Evolutionary conservation across 2,329 filamentous ascomycete genomes (phyloP), one percentile per base, ranked within the genome.

Genomic region (Elsinoe perseae): DNA sequence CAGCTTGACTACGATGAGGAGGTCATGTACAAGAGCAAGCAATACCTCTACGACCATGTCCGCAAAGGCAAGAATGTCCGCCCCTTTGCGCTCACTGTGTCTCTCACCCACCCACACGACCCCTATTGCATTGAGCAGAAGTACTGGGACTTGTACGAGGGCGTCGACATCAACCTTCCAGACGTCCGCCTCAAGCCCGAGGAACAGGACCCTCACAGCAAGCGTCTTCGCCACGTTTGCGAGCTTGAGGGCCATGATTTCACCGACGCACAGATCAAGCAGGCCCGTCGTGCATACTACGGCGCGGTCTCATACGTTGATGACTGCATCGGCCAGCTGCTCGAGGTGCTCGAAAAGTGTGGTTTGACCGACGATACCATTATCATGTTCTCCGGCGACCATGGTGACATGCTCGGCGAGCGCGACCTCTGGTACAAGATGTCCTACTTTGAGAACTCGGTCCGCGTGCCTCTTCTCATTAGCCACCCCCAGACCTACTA

Each of bases 1-100:
- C 91, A 96, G 77, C 80, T 96, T 54, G 91, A 96, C 70, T 96
- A 92, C 65, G 91, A 96, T 65, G 91, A 95, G 73, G 91, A 96
- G 73, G 89, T 95, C 69, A 92, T 96, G 84, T 92, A 87, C 76
- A 88, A 85, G 70, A 87, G 88, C 52, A 87, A 84, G 40, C 90
- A 95, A 71, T 96, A 91, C 69, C 76, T 96, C 50, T 95, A 92
- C 72, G 87, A 95, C 70, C 85, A 95, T 66, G 88, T 93, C 34
- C 85, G 91, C n/a, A 81, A 89, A 68, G 86, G 87, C 8, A 82
- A 81, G 0, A 77, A 80, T 79, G 82, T 62, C 81, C 69, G 86
- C 43, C 91, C 91, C 0, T 96, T 96, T 70, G 87, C 84, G 65
- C 73, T 96, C 75, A 96, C 91, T 30, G 86, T 95, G 7, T 95